A percentile compares a stretch with the other conserved stretches of the same genome.
phyloP scores from a whole-genome alignment of 257 asterid genomes.

The Primulina huaijiensis region DNA sequence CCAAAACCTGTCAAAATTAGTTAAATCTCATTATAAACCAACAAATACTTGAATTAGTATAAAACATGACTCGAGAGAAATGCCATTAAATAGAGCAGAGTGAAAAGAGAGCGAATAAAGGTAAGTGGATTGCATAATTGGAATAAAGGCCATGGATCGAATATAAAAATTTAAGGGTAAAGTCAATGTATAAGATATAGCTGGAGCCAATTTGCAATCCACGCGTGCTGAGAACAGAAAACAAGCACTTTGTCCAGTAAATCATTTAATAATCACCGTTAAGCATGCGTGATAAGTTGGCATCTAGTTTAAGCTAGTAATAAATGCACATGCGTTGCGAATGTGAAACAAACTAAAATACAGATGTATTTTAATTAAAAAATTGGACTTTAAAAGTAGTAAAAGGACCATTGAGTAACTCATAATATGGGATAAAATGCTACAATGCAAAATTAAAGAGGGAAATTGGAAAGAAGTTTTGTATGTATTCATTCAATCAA shows the following conservation, averaged over 20 bases:
- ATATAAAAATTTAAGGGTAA: background rate
- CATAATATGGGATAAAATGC: background rate
- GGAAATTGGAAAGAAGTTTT: background rate
- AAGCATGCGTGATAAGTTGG: background rate
- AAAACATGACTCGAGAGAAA: constrained; percentile 4
- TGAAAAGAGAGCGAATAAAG: background rate
- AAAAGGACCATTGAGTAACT: background rate
- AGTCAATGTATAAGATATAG: too few relatives aligned
- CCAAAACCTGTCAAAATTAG: constrained; percentile 60
- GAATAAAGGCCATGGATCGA: background rate
- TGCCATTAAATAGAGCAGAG: constrained; percentile 4
- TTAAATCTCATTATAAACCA: constrained; percentile 16
- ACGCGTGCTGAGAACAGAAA: background rate
- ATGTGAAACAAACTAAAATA: background rate
- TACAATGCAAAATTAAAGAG: too few relatives aligned
- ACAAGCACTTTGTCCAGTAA: background rate
- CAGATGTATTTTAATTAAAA: background rate
- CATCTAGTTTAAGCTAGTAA: background rate
- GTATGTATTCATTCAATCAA: too few relatives aligned
- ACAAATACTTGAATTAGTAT: background rate
- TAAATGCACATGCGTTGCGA: background rate
- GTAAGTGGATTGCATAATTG: background rate
- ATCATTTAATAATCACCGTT: background rate
- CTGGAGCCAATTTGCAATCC: background rate
- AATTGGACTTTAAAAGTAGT: background rate